Base-by-base conservation (phyloP, 2,329 filamentous ascomycete genomes). In the Samsoniella hepiali region DNA sequence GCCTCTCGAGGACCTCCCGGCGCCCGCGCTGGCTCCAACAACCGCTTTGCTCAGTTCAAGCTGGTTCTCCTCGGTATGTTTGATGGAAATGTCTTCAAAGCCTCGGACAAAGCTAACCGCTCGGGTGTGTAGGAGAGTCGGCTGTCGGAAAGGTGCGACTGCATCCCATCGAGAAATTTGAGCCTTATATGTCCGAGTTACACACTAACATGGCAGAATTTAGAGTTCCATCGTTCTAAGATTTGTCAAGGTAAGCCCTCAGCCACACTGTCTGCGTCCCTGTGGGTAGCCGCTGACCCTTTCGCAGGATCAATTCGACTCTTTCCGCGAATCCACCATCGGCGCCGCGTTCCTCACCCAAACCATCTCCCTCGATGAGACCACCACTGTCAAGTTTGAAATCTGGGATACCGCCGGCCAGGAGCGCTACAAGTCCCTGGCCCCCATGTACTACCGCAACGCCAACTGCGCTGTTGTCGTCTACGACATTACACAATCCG, bases 371-470 rank as follows among this genome's bases (percentile, higher is more conserved):
- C 90, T 99, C 78, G 94, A 98, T 77, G 95, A 98, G 75, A 95
- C 88, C 79, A 98, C 95, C 65, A 99, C 95, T 63, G 94, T 99
- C 79, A 99, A 99, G 83, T 99, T 99, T 74, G 95, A 99, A 80
- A 99, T 99, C 75, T 99, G 95, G 93, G 93, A 97, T 79, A 99
- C 95, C 10, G 95, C 95, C 67, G 95, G 95, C 67, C 95, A 99
- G 81, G 95, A 99, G 80, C 88, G 96, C 74, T 99, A 98, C 86
- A 98, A 98, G 84, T 98, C 95, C 13, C 84, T 99, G 69, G 95
- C 95, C 40, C 95, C 95, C 72, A 99, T 99, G 95, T 99, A 99
- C 84, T 99, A 99, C 82, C 85, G 96, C 72, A 99, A 99, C 77
- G 96, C 96, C 71, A 98, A 99, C 86, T 98, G 95, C 80, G 95